Base-by-base conservation (phyloP, 2,329 filamentous ascomycete species). In the Sarocladiaceae sp. region DNA sequence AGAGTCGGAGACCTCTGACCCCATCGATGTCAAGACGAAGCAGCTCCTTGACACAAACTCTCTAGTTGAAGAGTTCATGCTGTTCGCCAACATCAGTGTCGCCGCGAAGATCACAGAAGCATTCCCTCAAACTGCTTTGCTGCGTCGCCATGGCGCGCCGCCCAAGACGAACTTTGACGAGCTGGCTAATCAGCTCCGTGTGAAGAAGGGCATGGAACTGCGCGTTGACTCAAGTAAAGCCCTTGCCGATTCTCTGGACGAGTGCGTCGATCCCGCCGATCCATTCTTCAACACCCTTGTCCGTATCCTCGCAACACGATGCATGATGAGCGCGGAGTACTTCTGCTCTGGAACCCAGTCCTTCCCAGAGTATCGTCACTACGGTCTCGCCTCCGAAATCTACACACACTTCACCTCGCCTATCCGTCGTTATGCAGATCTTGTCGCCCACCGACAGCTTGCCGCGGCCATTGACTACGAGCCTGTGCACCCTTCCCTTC, bases 271-370 rank as follows among this genome's bases (percentile, higher is more conserved):
- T 58, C 67, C 81, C 0, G 61, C 71, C 9, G 87, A 97, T 56
- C 88, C 91, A 21, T 98, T 96, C 72, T 97, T 98, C 78, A 98
- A 98, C 74, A 98, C 91, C 2, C 80, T 98, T 19, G 84, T 98
- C 54, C 88, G 93, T 60, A 95, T 98, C 67, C 86, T 98, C 71
- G 93, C 93, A 9, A 98, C 93, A 7, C 84, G 93, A 18, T 98
- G 93, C 76, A 98, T 98, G 93, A 95, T 95, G 74, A 93, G 88
- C 44, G 93, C 93, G 50, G 93, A 98, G 67, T 98, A 98, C 68
- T 98, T 98, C 67, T 93, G 87, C 67, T 87, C 91, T 0, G 93
- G 93, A 48, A 90, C 89, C 6, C 89, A 96, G 62, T 81, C 90
- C 0, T 91, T 93, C 62, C 85, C 88, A 1, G 93, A 97, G 61